Base-by-base conservation (phyloP, 306 rosid genomes). In the Cyamopsis tetragonoloba region DNA sequence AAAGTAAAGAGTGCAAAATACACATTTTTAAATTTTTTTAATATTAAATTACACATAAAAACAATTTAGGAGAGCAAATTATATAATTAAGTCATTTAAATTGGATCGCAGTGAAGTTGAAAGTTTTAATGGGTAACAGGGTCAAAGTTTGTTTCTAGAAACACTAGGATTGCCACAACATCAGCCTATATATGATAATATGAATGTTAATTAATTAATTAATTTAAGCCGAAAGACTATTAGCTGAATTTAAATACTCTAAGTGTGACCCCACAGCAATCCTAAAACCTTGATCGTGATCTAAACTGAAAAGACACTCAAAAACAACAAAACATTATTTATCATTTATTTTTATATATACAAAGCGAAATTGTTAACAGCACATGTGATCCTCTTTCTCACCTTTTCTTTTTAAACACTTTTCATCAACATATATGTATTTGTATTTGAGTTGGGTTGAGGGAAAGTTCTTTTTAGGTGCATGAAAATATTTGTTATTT, bases 251-350 rank as follows among this genome's bases (percentile, higher is more conserved):
- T 44, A 79, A 83, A 51, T 63, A 41, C 66, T 11, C 19, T 22
- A 5, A 38, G 9, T 26, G 70, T 39, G 71, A 63, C 80, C 86
- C 87, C 84, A 85, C 82, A 53, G 62, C 74, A 75, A 69, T 86
- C 74, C 32, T 50, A 35, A 48, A 72, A 58, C 39, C 54, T 66
- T 59, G 56, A 91, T 87, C 95, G 79, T 64, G 70, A 85, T 87
- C 92, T 82, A 41, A 6, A 37, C 4, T 62, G 85, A 82, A 82
- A 78, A 62, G 85, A 72, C 87, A 66, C 73, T 46, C 70, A 24
- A 74, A 72, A 67, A 46, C 56, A 62, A 43, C 68, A 59, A 65
- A 57, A 53, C 15, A 5, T 38, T 14, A 26, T n/a, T n/a, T n/a
- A n/a, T n/a, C n/a, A n/a, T n/a, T n/a, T n/a, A n/a, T n/a, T n/a